Evolutionary conservation across 441 rosid species (phyloP), one percentile per base, ranked within the genome.

Genomic region (Bocquillonia castaneifolia): DNA sequence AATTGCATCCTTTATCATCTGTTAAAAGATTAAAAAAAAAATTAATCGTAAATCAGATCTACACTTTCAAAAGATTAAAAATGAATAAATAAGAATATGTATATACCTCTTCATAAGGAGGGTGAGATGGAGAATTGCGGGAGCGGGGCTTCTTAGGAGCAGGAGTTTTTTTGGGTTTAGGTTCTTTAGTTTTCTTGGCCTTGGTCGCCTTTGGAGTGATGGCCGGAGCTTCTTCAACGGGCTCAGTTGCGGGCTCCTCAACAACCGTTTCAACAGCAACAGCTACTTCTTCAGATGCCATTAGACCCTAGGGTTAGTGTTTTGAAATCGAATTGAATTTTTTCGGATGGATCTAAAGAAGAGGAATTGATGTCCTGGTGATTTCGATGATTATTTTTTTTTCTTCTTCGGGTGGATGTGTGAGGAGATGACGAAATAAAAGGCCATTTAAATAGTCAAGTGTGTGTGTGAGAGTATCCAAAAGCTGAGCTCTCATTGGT

Each of bases 1-100:
- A 34, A 93, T 89, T 3, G 96, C 96, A 0, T 88, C 96, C 65
- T 82, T 86, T 1, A 93, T 79, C 97, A 93, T 91, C 97, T 93
- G 72, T 44, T 74, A 70, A n/a, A 48, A 75, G 18, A 40, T 26
- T 55, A 20, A 63, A 28, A 23, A 37, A 15, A n/a, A 22, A 25
- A 42, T 14, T 15, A 9, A 45, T 12, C 1, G 31, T 0, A 48
- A 15, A 68, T 71, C 73, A 67, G 74, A 75, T 70, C 54, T 31
- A 50, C 13, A 20, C 22, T 0, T 36, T 29, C 57, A 12, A 1
- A 48, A 10, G 17, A 15, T 6, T 0, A 31, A 56, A n/a, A 36
- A 13, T 42, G 29, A 66, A 74, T 40, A 60, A 17, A 23, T 63
- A 39, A 40, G 42, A 53, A 59, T 29, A 37, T 32, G 44, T 9